A percentile compares a stretch with the other conserved stretches of the same genome.
These are phyloP conservation scores for Fusarium keratoplasticum DNA, from an alignment of 2,329 filamentous ascomycete genomes.

Conservation along the genomic window DNA sequence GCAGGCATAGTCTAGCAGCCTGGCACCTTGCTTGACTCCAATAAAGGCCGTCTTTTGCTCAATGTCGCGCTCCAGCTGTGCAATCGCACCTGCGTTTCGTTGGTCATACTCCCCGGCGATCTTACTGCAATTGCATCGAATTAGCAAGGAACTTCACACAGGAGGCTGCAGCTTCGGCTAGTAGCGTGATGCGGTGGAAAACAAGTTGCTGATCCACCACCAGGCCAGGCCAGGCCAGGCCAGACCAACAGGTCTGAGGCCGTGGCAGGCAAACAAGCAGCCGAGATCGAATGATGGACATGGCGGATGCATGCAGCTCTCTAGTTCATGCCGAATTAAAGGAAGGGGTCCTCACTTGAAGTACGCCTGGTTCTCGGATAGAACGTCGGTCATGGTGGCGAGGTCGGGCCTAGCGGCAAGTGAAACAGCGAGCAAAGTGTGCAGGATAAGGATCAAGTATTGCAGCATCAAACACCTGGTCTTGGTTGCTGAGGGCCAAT, in stretches of 20 bases:
- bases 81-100: slow-evolving; percentile 65
- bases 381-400: slow-evolving; percentile 47
- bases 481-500: slow-evolving; percentile 4
- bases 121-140: slow-evolving; percentile 39
- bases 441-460: slow-evolving; percentile 12
- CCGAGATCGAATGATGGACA: slow-evolving; percentile 6
- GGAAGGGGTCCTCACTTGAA: slow-evolving; percentile 54
- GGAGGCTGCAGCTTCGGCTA: slow-evolving; percentile 7
- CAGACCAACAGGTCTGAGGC: not conserved
- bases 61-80: slow-evolving; percentile 66
- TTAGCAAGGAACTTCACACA: slow-evolving; percentile 28
- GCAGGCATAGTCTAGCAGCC: slow-evolving; percentile 81
- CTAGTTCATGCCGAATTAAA: not conserved
- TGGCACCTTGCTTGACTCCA: slow-evolving; percentile 61
- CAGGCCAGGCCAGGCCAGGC: not conserved
- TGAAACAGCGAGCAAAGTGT: slow-evolving; percentile 19
- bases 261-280: not conserved
- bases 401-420: slow-evolving; percentile 43
- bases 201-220: slow-evolving; percentile 3
- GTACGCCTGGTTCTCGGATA: slow-evolving; percentile 53
- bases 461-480: slow-evolving; percentile 14
- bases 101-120: slow-evolving; percentile 56
- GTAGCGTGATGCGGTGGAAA: slow-evolving; percentile 14
- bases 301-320: not conserved
- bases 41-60: slow-evolving; percentile 68